Base-by-base conservation (phyloP, 2,329 filamentous ascomycete genomes). In the Stachybotrys chartarum region DNA sequence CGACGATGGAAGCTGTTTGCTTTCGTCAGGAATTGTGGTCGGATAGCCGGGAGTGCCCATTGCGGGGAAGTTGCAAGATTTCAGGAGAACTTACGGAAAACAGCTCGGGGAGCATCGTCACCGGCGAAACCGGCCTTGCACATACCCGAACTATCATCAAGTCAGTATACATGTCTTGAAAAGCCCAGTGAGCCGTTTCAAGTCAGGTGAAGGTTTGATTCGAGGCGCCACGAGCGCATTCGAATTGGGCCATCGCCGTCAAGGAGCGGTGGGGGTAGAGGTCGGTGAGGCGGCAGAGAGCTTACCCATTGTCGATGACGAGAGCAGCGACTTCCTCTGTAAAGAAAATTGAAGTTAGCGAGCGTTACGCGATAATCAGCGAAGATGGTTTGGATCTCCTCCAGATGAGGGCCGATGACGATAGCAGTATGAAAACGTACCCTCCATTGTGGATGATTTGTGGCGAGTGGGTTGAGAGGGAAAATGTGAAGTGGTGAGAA, bases 301-400 rank as follows among this genome's bases (percentile, higher is more conserved):
- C 92, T 90, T 93, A 99, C 94, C 94, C 94, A 97, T 99, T 99
- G 92, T 99, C 94, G 83, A 99, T 97, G 81, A 99, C 94, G 90
- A 99, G 92, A 80, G 94, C 94, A 79, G 94, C 94, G 81, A 99
- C 94, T 91, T 99, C 94, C 86, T 99, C 94, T 97, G 75, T 78
- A 80, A 63, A 60, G 60, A 61, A 67, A 61, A 73, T 65, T 64
- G 58, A 63, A 39, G 72, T 81, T 64, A 82, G 81, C 69, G 60
- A 68, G 55, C 51, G 52, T 57, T 54, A 49, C 54, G 48, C 48
- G 54, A 63, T 54, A 55, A 51, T 51, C 58, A 57, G 58, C 54
- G 24, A 56, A 57, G 58, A 61, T 61, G 60, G 57, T 56, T 56
- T 52, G 55, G 51, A 54, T 44, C 24, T 42, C 56, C 57, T 58